These are phyloP conservation scores for Pisolithus orientalis DNA, from an alignment of 768 basidiomycete species.

Conservation along the genomic window DNA sequence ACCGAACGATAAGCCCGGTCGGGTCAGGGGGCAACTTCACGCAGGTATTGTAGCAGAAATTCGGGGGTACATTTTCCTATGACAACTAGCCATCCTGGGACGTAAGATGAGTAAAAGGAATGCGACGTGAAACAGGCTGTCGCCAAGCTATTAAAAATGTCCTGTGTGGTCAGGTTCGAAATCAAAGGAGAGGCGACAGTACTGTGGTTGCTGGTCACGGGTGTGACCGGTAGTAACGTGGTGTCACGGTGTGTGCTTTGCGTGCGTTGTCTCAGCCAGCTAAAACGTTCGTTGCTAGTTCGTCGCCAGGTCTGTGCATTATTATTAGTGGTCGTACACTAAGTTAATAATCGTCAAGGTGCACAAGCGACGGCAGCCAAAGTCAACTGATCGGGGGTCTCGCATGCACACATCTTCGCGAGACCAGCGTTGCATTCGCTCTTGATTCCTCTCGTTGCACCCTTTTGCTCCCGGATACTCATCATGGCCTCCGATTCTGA, in stretches of 20 bases:
- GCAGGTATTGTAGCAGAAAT: too few relatives aligned
- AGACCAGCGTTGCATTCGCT: slow-evolving; percentile 8
- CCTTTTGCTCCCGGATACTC: slow-evolving; percentile 2
- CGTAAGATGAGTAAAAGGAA: too few relatives aligned
- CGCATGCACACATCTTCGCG: slow-evolving; percentile 8
- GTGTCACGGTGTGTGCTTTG: slow-evolving; percentile 3
- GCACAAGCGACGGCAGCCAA: neutral
- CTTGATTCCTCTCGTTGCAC: slow-evolving; percentile 8
- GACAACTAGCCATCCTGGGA: too few relatives aligned
- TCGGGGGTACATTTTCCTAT: too few relatives aligned
- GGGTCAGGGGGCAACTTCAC: too few relatives aligned
- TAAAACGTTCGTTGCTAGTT: too few relatives aligned
- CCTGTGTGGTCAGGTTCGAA: too few relatives aligned
- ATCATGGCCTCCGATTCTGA: slow-evolving; percentile 28
- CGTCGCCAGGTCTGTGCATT: too few relatives aligned
- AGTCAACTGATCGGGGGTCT: neutral
- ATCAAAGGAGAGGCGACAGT: neutral
- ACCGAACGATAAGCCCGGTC: too few relatives aligned
- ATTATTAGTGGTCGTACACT: too few relatives aligned
- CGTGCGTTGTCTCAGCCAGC: too few relatives aligned
- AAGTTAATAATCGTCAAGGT: too few relatives aligned
- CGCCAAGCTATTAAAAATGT: neutral
- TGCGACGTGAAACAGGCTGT: neutral
- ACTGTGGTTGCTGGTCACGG: slow-evolving; percentile 19
- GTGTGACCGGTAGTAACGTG: slow-evolving; percentile 1